Base-by-base conservation (phyloP, 345 rosid genomes). In the Euphorbia tirucalli region DNA sequence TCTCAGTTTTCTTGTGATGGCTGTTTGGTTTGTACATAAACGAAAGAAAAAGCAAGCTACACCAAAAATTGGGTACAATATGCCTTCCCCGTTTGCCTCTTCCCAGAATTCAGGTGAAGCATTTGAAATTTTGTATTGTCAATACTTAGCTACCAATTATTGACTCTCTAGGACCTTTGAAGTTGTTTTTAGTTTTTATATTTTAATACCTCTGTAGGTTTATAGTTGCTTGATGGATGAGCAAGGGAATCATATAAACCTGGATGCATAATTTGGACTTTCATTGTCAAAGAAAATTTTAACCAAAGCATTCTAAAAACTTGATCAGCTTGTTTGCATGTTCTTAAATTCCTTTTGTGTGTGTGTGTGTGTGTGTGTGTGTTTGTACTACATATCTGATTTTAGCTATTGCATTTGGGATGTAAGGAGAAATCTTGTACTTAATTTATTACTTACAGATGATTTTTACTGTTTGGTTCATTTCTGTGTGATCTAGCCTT, bases 101-200 rank as follows among this genome's bases (percentile, higher is more conserved):
- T 92, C 97, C 30, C 97, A 92, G 75, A 87, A 87, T 77, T 92
- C 99, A 86, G 99, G 99, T 92, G 80, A 69, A 69, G 63, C 39
- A 32, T 65, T 57, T 25, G 31, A 32, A 28, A 54, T 73, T 37
- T 65, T 75, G 19, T 18, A 31, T 54, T 43, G 22, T 67, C 56
- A 57, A 18, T 35, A 1, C 16, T 13, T 31, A 46, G 57, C 31
- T 54, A 49, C 24, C 35, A 31, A 31, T 46, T 11, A 22, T 21
- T 60, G 60, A 25, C 60, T 22, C 73, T 74, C 28, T 56, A 67
- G 30, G 27, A 39, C 8, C 44, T 21, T 71, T 24, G 37, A 5
- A 30, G 46, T 22, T 27, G 48, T 56, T 65, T 24, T 14, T 48
- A 57, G 35, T 50, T 43, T 27, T 58, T 69, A 35, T 13, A 24